Base-by-base conservation (phyloP, 108 stramenopile genomes). In the Nitzschia sp. region DNA sequence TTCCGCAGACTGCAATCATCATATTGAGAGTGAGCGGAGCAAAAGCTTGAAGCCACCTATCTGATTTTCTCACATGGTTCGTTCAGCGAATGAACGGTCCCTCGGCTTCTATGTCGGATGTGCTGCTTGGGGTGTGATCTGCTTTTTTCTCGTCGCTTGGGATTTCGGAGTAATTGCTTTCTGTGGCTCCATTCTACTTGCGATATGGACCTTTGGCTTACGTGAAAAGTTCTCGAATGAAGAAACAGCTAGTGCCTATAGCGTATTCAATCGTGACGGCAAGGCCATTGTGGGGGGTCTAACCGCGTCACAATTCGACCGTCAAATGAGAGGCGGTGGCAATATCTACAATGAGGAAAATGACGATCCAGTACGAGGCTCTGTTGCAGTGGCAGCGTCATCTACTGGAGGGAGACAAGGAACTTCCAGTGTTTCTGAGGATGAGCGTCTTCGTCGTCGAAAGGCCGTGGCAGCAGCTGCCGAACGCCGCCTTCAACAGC, bases 91-190 rank as follows among this genome's bases (percentile, higher is more conserved):
- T 42, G 69, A 77, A 51, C 61, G 55, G 51, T 61, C 69, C 23
- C 11, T 29, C 8, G 25, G 19, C 1, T 65, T 70, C 36, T 70
- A 70, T 25, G 5, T 48, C 1, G 64, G 27, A 0, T 64, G 60
- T 28, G 25, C 38, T 32, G 29, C 21, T 24, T 77, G 69, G 59
- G 35, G 38, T 0, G 54, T 49, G 2, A 2, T 42, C n/a, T 36
- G 24, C 31, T 23, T 54, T 1, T 23, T 42, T 0, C 56, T 70
- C 18, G 23, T 70, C 34, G 32, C 26, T 15, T 59, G 29, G 35
- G 76, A 65, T 32, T 49, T 77, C 23, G 76, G 76, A 21, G 69
- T 70, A 21, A 19, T 70, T n/a, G 76, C 76, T 24, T 70, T 77
- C 59, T 49, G 68, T 19, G 54, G 59, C 28, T 33, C 59, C 21